Evolutionary conservation across 73 alveolate genomes (phyloP).

Genomic region (Durusdinium trenchii): DNA sequence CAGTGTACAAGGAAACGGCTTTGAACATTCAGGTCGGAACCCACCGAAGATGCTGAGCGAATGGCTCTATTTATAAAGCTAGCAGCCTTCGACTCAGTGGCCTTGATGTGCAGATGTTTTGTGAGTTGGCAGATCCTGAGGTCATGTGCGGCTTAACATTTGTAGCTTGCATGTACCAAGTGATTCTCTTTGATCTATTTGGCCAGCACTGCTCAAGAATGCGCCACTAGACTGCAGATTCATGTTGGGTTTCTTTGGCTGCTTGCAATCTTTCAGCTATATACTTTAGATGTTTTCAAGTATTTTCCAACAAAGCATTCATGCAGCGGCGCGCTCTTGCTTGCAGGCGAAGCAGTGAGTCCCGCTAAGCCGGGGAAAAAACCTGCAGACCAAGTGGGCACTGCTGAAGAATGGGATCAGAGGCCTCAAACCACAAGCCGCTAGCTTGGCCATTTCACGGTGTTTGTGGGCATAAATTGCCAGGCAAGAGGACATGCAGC

Average conservation of each 20-base stretch:
- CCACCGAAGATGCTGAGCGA: constrained; percentile 53
- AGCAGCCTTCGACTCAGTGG: not conserved
- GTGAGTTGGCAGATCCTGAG: not conserved
- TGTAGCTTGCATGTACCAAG: constrained; percentile 91
- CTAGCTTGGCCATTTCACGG: too few species aligned
- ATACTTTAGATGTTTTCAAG: too few species aligned
- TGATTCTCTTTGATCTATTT: constrained; percentile 70
- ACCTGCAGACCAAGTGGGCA: too few species aligned
- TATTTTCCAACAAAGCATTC: too few species aligned
- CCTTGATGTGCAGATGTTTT: not conserved
- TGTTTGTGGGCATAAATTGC: too few species aligned
- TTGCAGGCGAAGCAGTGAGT: too few species aligned
- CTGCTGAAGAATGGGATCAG: too few species aligned
- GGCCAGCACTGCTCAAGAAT: constrained; percentile 78
- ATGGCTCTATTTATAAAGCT: constrained; percentile 70
- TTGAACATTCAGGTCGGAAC: not conserved
- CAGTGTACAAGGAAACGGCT: not conserved
- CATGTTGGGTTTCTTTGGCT: not conserved
- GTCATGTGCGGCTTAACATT: constrained; percentile 93
- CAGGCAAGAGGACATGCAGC: too few species aligned
- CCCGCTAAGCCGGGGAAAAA: too few species aligned
- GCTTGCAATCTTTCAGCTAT: too few species aligned
- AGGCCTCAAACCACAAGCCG: too few species aligned
- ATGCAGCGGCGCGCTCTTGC: too few species aligned
- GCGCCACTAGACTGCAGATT: constrained; percentile 7